A percentile compares a stretch with the other conserved stretches of the same genome.
Conservation (phyloP, 192 early-diverging fungal genomes). For the Borealophlyctis nickersoniae region DNA sequence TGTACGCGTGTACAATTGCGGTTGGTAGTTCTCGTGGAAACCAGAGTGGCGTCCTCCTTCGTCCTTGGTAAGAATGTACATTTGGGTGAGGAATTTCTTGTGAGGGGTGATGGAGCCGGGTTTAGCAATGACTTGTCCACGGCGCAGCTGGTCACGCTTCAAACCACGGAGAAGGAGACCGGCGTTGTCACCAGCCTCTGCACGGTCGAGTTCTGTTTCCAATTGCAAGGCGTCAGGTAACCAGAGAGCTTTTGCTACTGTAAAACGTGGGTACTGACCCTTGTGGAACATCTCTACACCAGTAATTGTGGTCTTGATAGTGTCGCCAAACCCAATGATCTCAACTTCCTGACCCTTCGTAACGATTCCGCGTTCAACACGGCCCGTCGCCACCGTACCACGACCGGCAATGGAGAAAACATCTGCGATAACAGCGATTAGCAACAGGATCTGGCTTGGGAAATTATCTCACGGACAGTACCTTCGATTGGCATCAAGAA, state of each 20-base stretch:
- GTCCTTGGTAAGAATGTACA: conserved; percentile 96
- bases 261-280: conserved; percentile 28
- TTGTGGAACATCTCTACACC: conserved; percentile 99
- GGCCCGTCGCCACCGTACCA: conserved; percentile 93
- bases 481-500: conserved; percentile 98
- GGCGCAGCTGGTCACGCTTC: conserved; percentile 93
- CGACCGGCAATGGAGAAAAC: conserved; percentile 97
- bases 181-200: conserved; percentile 98
- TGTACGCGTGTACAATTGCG: conserved; percentile 94
- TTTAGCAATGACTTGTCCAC: conserved; percentile 89
- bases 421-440: conserved; percentile 46
- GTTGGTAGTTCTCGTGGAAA: conserved; percentile 96
- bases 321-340: conserved; percentile 89
- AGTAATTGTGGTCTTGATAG: conserved; percentile 90
- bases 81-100: conserved; percentile 88
- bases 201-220: conserved; percentile 81
- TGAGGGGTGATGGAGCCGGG: conserved; percentile 93
- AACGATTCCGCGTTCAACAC: conserved; percentile 91
- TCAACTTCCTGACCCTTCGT: conserved; percentile 94
- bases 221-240: conserved; percentile 4
- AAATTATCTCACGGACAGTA: conserved; percentile 18
- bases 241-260: not conserved
- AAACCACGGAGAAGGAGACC: conserved; percentile 94
- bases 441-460: not conserved
- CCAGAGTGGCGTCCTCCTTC: conserved; percentile 98